These are phyloP conservation scores for Fermentozyma sake DNA, from an alignment of 1,139 yeast genomes.

Conservation along the genomic window DNA sequence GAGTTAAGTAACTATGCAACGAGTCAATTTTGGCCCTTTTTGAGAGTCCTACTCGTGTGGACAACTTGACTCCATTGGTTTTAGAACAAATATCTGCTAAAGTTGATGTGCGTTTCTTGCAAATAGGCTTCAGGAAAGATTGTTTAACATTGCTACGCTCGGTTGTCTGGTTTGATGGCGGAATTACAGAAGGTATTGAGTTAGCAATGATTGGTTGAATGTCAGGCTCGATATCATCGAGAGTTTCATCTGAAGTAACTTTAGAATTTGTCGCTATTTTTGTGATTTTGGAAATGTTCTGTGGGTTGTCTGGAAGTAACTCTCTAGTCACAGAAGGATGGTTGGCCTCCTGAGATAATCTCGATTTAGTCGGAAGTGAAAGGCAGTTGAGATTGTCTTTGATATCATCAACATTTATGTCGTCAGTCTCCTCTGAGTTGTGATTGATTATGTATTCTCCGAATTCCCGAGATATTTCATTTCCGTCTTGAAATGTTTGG, in stretches of 20 bases:
- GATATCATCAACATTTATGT: no score
- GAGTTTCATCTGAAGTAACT: neutral
- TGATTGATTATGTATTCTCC: no score
- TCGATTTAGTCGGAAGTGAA: neutral
- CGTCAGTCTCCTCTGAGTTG: neutral
- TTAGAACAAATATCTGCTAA: conserved; percentile 17
- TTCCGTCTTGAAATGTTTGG: no score
- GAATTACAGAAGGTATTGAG: neutral
- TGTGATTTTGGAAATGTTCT: no score
- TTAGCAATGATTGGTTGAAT: conserved; percentile 1
- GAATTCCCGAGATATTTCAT: no score
- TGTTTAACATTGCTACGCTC: neutral
- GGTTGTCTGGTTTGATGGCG: conserved; percentile 1
- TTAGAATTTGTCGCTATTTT: neutral
- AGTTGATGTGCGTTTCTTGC: conserved; percentile 3
- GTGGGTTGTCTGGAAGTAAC: no score
- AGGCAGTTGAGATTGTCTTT: neutral
- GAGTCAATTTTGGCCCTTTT: conserved; percentile 26
- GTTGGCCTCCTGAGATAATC: no score
- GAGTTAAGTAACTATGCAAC: no score
- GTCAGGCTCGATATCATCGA: neutral
- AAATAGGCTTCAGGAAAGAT: neutral
- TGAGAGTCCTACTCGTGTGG: conserved; percentile 30
- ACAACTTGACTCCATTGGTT: conserved; percentile 11
- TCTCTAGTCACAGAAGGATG: no score